Evolutionary conservation across 371 early-diverging fungal genomes (phyloP), one percentile per base, ranked within the genome.

Genomic region (Umbelopsis sp.): DNA sequence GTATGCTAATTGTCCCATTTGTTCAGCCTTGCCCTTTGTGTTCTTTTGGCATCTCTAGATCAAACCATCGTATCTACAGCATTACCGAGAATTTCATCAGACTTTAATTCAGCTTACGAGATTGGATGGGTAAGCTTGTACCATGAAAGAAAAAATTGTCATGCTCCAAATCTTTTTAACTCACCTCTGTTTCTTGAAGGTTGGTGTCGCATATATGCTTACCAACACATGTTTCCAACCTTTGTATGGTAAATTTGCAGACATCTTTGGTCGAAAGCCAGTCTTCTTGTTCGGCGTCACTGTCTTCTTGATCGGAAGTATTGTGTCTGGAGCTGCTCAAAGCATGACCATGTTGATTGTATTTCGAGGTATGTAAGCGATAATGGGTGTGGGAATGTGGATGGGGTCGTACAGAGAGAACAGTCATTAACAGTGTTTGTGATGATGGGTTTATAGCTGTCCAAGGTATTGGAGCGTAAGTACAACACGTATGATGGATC

Each of bases 41-140:
- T 86, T 14, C 87, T 91, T 70, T 78, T 91, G 65, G 87, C 88
- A 4, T 85, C 85, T 63, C 76, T 90, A 48, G 90, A 90, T 70
- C 81, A 81, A 51, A 92, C 91, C 0, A 89, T 92, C 68, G 85
- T 91, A 38, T 85, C 93, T 4, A 91, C 90, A n/a, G 89, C 93
- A 20, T 75, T 92, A 7, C 89, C 91, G 63, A 80, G 74, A 14
- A 92, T 93, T 63, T 88, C 88, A n/a, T 84, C 84, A 18, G 89
- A 90, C n/a, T 91, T 93, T 65, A 75, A 86, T 25, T 84, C 83
- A 7, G 70, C 81, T 32, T 70, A 76, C 38, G 69, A 81, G 67
- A 77, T 87, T 73, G 71, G 77, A 35, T 89, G 87, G 89, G 80
- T 89, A 35, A 84, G 79, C 44, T 83, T 82, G 0, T 72, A 80